These are phyloP conservation scores for Henckelia pumila DNA, from an alignment of 257 asterid species.

Conservation along the genomic window DNA sequence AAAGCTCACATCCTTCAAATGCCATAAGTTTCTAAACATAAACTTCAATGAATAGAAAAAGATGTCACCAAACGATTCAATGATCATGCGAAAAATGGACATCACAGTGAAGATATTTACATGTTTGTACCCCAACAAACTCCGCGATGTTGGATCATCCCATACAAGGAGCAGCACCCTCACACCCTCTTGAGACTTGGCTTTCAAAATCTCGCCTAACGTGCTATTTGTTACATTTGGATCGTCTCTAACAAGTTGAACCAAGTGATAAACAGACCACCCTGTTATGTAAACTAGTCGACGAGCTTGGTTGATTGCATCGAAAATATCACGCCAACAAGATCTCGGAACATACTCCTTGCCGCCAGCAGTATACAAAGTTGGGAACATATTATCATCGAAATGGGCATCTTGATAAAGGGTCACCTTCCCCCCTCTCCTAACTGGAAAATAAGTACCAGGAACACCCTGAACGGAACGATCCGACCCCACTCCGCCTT, in stretches of 20 bases:
- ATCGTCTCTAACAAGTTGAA: constrained; percentile 71
- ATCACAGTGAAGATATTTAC: constrained; percentile 44
- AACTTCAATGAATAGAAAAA: background rate
- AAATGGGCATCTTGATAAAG: constrained; percentile 92
- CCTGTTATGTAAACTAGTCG: constrained; percentile 78
- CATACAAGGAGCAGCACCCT: constrained; percentile 83
- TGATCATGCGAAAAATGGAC: background rate
- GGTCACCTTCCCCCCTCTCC: constrained; percentile 66
- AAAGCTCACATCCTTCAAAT: background rate
- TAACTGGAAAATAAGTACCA: constrained; percentile 72
- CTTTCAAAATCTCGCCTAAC: constrained; percentile 76
- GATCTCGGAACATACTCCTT: constrained; percentile 41
- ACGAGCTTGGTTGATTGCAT: constrained; percentile 72
- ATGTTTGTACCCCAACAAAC: constrained; percentile 77
- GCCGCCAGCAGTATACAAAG: constrained; percentile 45
- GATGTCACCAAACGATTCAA: background rate
- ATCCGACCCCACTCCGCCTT: constrained; percentile 74
- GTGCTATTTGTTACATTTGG: constrained; percentile 33
- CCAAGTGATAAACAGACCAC: constrained; percentile 85
- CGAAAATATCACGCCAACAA: constrained; percentile 81
- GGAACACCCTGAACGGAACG: constrained; percentile 58
- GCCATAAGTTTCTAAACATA: background rate
- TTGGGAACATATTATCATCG: constrained; percentile 48
- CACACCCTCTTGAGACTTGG: constrained; percentile 92
- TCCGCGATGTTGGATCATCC: constrained; percentile 95